Evolutionary conservation across 306 rosid species (phyloP).

Genomic region (Citrullus mucosospermus): DNA sequence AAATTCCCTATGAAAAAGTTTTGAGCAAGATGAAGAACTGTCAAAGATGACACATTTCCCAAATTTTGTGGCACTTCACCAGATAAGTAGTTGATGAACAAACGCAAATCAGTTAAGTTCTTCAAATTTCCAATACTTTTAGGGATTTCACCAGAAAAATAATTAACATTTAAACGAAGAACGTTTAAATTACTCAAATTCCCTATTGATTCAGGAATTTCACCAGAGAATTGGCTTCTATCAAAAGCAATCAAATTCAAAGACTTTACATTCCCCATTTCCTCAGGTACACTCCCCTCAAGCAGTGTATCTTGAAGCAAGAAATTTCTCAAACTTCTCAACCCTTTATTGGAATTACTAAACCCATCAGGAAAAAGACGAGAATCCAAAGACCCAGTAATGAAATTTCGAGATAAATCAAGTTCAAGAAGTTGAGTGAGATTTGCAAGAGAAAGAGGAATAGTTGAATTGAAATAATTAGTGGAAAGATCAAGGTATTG

Average conservation of each 20-base stretch:
- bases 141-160: slow-evolving; percentile 33
- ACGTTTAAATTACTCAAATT: slow-evolving; percentile 25
- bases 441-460: slow-evolving; percentile 46
- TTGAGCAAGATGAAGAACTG: slow-evolving; percentile 33
- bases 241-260: slow-evolving; percentile 28
- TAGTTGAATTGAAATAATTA: slow-evolving; percentile 21
- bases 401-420: slow-evolving; percentile 36
- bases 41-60: slow-evolving; percentile 39
- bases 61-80: slow-evolving; percentile 35
- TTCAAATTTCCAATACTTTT: slow-evolving; percentile 23
- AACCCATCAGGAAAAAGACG: slow-evolving; percentile 30
- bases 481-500: slow-evolving; percentile 42
- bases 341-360: slow-evolving; percentile 17
- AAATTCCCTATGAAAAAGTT: slow-evolving; percentile 39
- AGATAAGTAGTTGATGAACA: slow-evolving; percentile 20
- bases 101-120: slow-evolving; percentile 24
- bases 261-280: slow-evolving; percentile 37
- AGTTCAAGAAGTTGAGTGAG: slow-evolving; percentile 39
- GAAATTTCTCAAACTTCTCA: slow-evolving; percentile 22
- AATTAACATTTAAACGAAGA: slow-evolving; percentile 23
- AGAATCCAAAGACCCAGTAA: slow-evolving; percentile 30
- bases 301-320: slow-evolving; percentile 29
- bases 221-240: slow-evolving; percentile 25
- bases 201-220: slow-evolving; percentile 34
- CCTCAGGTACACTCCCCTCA: slow-evolving; percentile 34